These are phyloP conservation scores for Berberis thunbergii DNA, from an alignment of 164 flowering plant species.

Conservation along the genomic window DNA sequence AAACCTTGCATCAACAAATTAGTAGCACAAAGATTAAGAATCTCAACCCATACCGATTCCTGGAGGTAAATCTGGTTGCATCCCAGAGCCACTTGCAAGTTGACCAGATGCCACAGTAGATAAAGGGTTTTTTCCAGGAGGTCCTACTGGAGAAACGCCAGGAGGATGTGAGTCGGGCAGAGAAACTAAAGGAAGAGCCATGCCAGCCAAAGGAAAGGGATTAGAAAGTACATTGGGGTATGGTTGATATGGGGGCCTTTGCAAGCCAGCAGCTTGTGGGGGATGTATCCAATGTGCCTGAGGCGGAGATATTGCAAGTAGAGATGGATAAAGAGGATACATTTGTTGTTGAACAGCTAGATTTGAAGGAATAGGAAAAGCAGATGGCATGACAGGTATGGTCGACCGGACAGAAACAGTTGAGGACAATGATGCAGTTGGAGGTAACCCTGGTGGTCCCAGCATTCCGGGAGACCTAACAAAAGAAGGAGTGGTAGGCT, in stretches of 20 bases:
- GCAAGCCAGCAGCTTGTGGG: constrained; percentile 42
- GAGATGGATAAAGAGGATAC: constrained; percentile 36
- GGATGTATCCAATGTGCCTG: constrained; percentile 71
- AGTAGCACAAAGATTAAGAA: not conserved
- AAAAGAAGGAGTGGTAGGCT: constrained; percentile 31
- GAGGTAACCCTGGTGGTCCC: constrained; percentile 48
- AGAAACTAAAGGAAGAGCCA: constrained; percentile 39
- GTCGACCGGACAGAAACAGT: constrained; percentile 21
- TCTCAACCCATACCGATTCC: constrained; percentile 41
- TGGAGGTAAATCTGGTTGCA: constrained; percentile 38
- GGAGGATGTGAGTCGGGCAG: constrained; percentile 56
- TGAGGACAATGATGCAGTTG: constrained; percentile 21
- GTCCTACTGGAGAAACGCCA: constrained; percentile 46
- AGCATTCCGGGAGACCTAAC: constrained; percentile 30
- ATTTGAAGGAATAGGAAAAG: constrained; percentile 20
- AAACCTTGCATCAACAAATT: not conserved
- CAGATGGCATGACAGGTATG: constrained; percentile 17
- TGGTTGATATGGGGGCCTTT: constrained; percentile 52
- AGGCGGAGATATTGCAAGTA: constrained; percentile 38
- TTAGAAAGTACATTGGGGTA: constrained; percentile 46
- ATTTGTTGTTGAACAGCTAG: constrained; percentile 36
- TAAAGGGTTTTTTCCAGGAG: constrained; percentile 21
- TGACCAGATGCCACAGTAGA: constrained; percentile 25
- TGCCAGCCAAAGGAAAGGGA: constrained; percentile 41
- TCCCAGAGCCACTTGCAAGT: constrained; percentile 13